Evolutionary conservation across 2,329 filamentous ascomycete species (phyloP).

Genomic region (Bipolaris victoriae): DNA sequence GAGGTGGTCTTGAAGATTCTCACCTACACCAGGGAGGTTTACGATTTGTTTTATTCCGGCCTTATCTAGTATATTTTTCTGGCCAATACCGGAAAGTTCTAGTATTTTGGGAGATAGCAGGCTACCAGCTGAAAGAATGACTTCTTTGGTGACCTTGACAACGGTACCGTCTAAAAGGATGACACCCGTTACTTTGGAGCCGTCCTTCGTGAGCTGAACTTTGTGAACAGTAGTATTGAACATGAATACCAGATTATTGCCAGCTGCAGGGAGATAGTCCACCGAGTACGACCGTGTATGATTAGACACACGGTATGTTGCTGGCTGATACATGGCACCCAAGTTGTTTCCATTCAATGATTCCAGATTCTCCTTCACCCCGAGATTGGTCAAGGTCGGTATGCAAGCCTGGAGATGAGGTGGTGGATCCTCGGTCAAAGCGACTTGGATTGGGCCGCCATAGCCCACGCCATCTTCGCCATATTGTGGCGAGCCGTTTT

Average conservation of each 20-base stretch:
- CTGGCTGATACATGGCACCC: slow-evolving; percentile 56
- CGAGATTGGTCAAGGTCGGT: slow-evolving; percentile 55
- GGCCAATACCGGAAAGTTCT: slow-evolving; percentile 32
- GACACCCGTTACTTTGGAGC: slow-evolving; percentile 33
- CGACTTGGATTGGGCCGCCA: slow-evolving; percentile 38
- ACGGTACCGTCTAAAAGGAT: slow-evolving; percentile 28
- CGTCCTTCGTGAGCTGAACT: slow-evolving; percentile 39
- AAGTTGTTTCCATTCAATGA: slow-evolving; percentile 58
- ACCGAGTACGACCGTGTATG: slow-evolving; percentile 58
- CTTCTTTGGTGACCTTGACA: slow-evolving; percentile 37
- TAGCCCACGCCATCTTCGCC: slow-evolving; percentile 32
- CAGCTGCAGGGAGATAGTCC: slow-evolving; percentile 50
- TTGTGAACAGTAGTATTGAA: slow-evolving; percentile 46
- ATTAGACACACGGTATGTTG: slow-evolving; percentile 55
- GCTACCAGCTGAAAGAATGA: slow-evolving; percentile 31
- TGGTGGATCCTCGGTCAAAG: slow-evolving; percentile 52
- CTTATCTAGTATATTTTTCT: slow-evolving; percentile 12
- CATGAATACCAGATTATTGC: slow-evolving; percentile 51
- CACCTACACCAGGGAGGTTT: slow-evolving; percentile 28
- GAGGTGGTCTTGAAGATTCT: slow-evolving; percentile 34
- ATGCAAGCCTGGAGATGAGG: slow-evolving; percentile 53
- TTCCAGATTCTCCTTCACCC: slow-evolving; percentile 49
- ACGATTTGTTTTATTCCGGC: slow-evolving; percentile 23
- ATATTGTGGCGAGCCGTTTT: slow-evolving; percentile 26
- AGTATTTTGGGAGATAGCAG: slow-evolving; percentile 28